Evolutionary conservation across 305 asterid species (phyloP).

Genomic region (Solanum hybrid): DNA sequence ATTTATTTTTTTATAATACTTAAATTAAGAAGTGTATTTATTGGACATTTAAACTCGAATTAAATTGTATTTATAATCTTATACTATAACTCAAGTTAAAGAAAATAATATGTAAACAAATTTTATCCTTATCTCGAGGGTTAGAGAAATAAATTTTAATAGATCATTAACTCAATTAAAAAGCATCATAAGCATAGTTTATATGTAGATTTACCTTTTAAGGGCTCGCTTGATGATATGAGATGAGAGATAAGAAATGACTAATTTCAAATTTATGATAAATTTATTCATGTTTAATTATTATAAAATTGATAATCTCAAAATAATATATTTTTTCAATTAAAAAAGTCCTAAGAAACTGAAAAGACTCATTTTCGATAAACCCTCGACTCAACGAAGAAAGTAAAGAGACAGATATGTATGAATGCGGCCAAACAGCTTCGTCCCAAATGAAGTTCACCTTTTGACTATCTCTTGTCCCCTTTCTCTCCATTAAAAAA

Average conservation of each 20-base stretch:
- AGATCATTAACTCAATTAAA: not conserved
- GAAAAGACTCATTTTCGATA: too few relatives aligned
- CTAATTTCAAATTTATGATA: too few relatives aligned
- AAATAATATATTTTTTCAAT: not conserved
- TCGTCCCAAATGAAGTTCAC: not conserved
- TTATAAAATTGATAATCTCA: too few relatives aligned
- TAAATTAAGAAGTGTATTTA: not conserved
- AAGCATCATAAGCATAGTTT: too few relatives aligned
- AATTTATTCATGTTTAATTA: too few relatives aligned
- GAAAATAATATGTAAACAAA: not conserved
- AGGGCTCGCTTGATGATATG: too few relatives aligned
- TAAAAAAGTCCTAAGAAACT: fast-evolving
- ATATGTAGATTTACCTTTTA: too few relatives aligned
- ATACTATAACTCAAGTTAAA: not conserved
- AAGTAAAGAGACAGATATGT: not conserved
- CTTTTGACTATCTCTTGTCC: not conserved
- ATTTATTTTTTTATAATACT: not conserved
- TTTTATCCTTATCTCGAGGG: not conserved
- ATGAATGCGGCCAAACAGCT: not conserved
- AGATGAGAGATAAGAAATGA: too few relatives aligned
- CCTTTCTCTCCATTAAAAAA: not conserved
- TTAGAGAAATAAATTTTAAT: not conserved
- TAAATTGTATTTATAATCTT: not conserved
- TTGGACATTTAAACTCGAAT: not conserved
- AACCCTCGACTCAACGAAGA: too few relatives aligned